Percentiles rank a stretch among this genome's conserved stretches.
Conservation (phyloP, 805 yeast genomes). For the Candida maesae region DNA sequence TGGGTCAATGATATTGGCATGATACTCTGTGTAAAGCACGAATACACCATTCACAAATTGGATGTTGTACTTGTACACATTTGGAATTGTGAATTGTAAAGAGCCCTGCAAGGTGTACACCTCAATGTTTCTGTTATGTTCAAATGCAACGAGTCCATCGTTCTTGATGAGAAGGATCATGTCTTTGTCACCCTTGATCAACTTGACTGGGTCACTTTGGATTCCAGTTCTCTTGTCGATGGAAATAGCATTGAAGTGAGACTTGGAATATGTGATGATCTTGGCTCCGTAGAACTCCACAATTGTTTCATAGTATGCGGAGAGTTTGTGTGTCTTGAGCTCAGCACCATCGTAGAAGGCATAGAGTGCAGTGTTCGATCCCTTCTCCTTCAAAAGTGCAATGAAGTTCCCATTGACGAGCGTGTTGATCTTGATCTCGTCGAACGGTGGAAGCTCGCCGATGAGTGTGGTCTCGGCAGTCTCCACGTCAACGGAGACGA, state of each 20-base stretch:
- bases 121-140: slow-evolving; percentile 20
- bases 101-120: slow-evolving; percentile 12
- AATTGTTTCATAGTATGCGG: slow-evolving; percentile 15
- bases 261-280: slow-evolving; percentile 14
- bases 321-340: slow-evolving; percentile 9
- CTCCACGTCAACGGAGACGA: slow-evolving; percentile 3
- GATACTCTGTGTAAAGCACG: slow-evolving; percentile 22
- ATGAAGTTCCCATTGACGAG: slow-evolving; percentile 20
- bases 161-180: slow-evolving; percentile 19
- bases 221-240: slow-evolving; percentile 15
- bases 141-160: slow-evolving; percentile 21
- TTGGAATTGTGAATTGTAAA: slow-evolving; percentile 18
- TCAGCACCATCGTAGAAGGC: slow-evolving; percentile 16
- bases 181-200: slow-evolving; percentile 9
- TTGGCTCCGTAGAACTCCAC: slow-evolving; percentile 24
- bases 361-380: slow-evolving; percentile 6
- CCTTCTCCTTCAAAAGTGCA: slow-evolving; percentile 9
- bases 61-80: slow-evolving; percentile 22
- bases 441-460: slow-evolving; percentile 9
- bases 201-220: slow-evolving; percentile 4
- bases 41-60: slow-evolving; percentile 17
- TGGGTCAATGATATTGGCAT: slow-evolving; percentile 22
- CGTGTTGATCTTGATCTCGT: slow-evolving; percentile 6
- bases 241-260: slow-evolving; percentile 6
- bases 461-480: neutral